These are phyloP conservation scores for Nicotiana otophora DNA, from an alignment of 257 asterid genomes.

Conservation along the genomic window DNA sequence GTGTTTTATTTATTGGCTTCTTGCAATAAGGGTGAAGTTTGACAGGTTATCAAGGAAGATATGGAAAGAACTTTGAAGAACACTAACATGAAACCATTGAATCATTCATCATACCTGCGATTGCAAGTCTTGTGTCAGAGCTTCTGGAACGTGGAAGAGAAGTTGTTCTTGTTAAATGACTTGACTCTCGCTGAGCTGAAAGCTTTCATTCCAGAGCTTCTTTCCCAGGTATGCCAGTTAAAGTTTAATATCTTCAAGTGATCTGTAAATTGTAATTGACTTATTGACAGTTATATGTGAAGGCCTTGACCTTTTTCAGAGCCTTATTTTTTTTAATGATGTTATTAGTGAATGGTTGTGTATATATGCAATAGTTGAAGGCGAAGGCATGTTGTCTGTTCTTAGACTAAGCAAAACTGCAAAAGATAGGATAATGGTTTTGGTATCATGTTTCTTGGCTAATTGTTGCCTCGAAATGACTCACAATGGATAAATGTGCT, in stretches of 20 bases:
- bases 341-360: not conserved
- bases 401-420: not conserved
- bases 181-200: constrained; percentile 63
- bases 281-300: not conserved
- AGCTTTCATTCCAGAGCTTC: constrained; percentile 73
- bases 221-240: constrained; percentile 65
- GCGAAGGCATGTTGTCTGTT: not conserved
- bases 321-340: not conserved
- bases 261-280: not conserved
- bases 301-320: not conserved
- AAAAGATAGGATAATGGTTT: not conserved
- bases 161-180: constrained; percentile 60
- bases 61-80: constrained; percentile 84
- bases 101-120: constrained; percentile 80
- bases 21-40: constrained; percentile 23
- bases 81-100: constrained; percentile 92
- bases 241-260: not conserved
- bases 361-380: not conserved
- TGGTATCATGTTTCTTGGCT: constrained; percentile 1
- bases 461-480: not conserved
- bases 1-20: constrained; percentile 22
- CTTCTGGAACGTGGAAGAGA: constrained; percentile 94
- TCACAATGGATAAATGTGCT: not conserved
- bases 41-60: constrained; percentile 90
- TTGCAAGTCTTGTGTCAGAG: constrained; percentile 78